Base-by-base conservation (phyloP, 495 filamentous ascomycete genomes). In the Aspergillus egyptiacus region DNA sequence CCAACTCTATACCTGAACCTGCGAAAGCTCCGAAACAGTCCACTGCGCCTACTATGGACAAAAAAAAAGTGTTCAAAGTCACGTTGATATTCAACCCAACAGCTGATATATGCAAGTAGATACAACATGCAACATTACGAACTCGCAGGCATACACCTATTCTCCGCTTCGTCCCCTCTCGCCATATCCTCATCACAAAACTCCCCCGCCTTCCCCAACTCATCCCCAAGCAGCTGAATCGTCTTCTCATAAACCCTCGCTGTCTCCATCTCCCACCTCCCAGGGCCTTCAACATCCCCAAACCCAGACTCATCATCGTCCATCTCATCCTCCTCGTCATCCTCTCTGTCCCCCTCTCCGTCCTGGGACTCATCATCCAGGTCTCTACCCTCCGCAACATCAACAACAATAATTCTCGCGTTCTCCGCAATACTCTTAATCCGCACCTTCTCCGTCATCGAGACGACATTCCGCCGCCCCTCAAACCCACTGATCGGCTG, bases 221-320 rank as follows among this genome's bases (percentile, higher is more conserved):
- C 73, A 59, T 80, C 81, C 4, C 82, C 85, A 3, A 93, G 64
- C 61, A 84, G 74, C 40, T 84, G 76, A 51, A 95, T 73, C 0
- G 87, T 91, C 57, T 75, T 73, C 63, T 91, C 86, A 66, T 91
- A 95, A 0, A 94, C 83, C 53, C 75, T 73, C 0, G 81, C 85
- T 38, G 86, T 75, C 51, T 87, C 81, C 77, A 91, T 83, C 54
- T 79, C 70, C 71, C 74, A 78, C 25, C 56, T 56, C 13, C 59
- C 61, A 38, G 65, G 63, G 35, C 50, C 46, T 2, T 43, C 35
- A 2, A 43, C 43, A 13, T 19, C 20, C 19, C 71, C 64, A 17
- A 75, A 30, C 8, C 55, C 52, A 39, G 7, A 32, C 15, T 17
- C n/a, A 46, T 74, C 34, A n/a, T 5, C 20, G 19, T 41, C 48